Evolutionary conservation across 306 rosid genomes (phyloP), one percentile per base, ranked within the genome.

Genomic region (Dicorynia guianensis): DNA sequence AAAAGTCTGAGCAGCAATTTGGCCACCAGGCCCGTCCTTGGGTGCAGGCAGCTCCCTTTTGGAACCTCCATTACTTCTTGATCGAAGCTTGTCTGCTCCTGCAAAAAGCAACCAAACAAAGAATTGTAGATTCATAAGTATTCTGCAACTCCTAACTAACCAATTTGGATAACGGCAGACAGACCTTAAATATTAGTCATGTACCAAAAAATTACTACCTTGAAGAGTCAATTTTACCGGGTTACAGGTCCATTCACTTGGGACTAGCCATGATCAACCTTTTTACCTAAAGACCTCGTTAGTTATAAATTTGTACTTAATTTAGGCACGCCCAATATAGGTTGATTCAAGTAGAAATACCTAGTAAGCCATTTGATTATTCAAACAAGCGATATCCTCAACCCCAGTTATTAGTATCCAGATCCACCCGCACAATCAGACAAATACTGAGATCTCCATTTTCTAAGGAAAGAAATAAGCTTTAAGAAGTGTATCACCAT

Each of bases 1-100:
- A 78, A 93, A 93, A 25, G 81, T 93, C 75, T 93, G 98, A 35
- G 97, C 96, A 5, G 98, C 94, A 56, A 93, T 93, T 68, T 86
- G 90, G 34, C 74, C 95, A 39, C 82, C 85, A 1, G 95, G 85
- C 4, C 35, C 86, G 57, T 90, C 94, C 79, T 88, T 90, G 44
- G 87, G 90, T 35, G 8, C 75, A n/a, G 89, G 74, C 46, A 83
- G 64, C 79, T 93, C 97, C 86, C 88, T 83, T 81, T 80, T 89
- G 70, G 88, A 83, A 9, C 58, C 93, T 34, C 85, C 94, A 73
- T 84, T 90, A 79, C 79, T 86, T 71, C 90, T 84, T 73, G 89
- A 84, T 39, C 85, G 82, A 47, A 89, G 84, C 68, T 76, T 89
- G 60, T 90, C 98, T 9, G 73, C 80, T 67, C 96, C 97, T 89